phyloP scores from a whole-genome alignment of 1,139 yeast genomes.

The Wickerhamomyces sp. region DNA sequence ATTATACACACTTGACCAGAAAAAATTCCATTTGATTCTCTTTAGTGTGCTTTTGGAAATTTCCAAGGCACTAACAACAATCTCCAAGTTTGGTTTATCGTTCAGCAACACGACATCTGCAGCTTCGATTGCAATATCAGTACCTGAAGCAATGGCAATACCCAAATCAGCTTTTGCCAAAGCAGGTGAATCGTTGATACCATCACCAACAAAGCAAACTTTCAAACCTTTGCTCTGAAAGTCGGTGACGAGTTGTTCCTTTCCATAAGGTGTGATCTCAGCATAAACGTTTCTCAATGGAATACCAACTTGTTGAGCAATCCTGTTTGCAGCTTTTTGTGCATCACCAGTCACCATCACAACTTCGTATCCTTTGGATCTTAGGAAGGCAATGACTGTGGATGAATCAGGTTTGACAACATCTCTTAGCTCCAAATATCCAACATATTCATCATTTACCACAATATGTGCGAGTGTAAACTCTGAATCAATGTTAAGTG shows the following conservation, averaged over 20 bases:
- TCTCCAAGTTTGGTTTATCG: constrained; percentile 36
- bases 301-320: constrained; percentile 69
- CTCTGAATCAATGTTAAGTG: constrained; percentile 20
- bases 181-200: constrained; percentile 96
- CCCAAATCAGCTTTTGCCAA: constrained; percentile 86
- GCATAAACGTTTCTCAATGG: constrained; percentile 62
- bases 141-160: constrained; percentile 85
- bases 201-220: constrained; percentile 94
- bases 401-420: constrained; percentile 62
- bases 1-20: constrained; percentile 86
- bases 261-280: constrained; percentile 72
- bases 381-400: constrained; percentile 53
- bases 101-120: constrained; percentile 83
- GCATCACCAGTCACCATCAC: constrained; percentile 94
- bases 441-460: constrained; percentile 54
- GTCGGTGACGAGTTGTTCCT: constrained; percentile 58
- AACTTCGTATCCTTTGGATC: constrained; percentile 51
- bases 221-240: constrained; percentile 40
- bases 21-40: constrained; percentile 73
- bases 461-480: constrained; percentile 35
- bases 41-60: constrained; percentile 66
- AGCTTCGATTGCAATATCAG: constrained; percentile 94
- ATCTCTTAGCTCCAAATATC: constrained; percentile 65
- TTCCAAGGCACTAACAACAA: constrained; percentile 68
- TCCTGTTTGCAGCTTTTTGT: constrained; percentile 51